phyloP scores from a whole-genome alignment of 208 protist genomes.

The Trypanosomatidae sp. region DNA sequence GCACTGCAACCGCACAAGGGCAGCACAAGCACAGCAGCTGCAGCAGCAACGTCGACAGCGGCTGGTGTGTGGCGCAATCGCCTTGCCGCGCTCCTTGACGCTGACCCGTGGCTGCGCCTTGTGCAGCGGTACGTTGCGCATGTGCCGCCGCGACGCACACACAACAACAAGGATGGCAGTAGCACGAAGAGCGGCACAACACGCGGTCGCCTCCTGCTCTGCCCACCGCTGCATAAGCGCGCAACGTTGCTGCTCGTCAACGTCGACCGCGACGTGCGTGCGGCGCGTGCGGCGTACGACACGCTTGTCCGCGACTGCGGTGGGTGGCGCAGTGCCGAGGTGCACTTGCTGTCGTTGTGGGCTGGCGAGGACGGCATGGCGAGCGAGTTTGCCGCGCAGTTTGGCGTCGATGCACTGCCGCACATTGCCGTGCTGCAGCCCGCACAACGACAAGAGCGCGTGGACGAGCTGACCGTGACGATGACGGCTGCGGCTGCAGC shows the following conservation, averaged over 20 bases:
- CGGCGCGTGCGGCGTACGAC: slow-evolving; percentile 15
- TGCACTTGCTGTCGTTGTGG: slow-evolving; percentile 66
- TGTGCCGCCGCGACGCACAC: no score
- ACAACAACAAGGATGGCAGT: no score
- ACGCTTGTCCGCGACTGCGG: slow-evolving; percentile 10
- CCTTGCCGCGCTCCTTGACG: slow-evolving; percentile 12
- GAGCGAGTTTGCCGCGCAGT: slow-evolving; percentile 38
- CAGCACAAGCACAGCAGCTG: no score
- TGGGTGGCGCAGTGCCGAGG: slow-evolving; percentile 51
- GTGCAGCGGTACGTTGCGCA: slow-evolving; percentile 21
- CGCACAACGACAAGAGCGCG: no score
- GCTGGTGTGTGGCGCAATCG: no score
- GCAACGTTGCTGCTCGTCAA: slow-evolving; percentile 76
- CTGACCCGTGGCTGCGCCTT: slow-evolving; percentile 59
- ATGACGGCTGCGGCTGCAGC: no score
- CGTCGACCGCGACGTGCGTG: slow-evolving; percentile 37
- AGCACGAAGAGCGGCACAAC: no score
- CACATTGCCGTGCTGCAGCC: slow-evolving; percentile 53
- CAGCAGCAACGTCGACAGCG: no score
- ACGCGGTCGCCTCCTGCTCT: slow-evolving; percentile 8
- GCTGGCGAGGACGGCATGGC: slow-evolving; percentile 49
- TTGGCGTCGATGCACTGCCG: slow-evolving; percentile 39
- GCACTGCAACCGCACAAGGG: slow-evolving; percentile 10
- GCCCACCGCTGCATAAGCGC: slow-evolving; percentile 29
- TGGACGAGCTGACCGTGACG: no score